phyloP scores from a whole-genome alignment of 2,329 filamentous ascomycete genomes.

The Fusarium palustre region DNA sequence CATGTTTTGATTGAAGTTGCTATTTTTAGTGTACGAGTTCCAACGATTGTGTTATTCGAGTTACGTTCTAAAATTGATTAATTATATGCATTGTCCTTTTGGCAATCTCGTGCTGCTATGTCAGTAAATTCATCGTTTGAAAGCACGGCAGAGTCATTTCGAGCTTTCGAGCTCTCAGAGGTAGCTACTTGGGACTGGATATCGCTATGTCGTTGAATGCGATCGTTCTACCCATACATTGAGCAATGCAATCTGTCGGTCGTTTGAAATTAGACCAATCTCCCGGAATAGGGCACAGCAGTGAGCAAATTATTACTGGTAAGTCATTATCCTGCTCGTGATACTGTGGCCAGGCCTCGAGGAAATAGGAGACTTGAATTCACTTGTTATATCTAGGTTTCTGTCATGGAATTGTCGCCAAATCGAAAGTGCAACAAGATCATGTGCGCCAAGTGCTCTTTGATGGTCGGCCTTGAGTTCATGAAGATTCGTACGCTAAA shows the following conservation, averaged over 20 bases:
- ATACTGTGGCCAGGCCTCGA: slow-evolving; percentile 19
- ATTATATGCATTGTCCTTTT: slow-evolving; percentile 9
- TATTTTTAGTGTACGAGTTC: slow-evolving; percentile 33
- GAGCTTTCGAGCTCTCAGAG: background rate
- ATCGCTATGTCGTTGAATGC: background rate
- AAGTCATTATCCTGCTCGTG: slow-evolving; percentile 16
- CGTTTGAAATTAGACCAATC: slow-evolving; percentile 21
- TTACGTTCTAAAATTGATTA: slow-evolving; percentile 32
- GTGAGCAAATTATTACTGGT: background rate
- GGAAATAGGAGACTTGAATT: background rate
- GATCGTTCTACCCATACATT: background rate
- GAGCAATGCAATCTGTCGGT: slow-evolving; percentile 13
- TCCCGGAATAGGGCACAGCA: background rate
- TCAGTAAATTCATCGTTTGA: background rate
- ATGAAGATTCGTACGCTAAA: background rate
- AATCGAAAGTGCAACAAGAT: background rate
- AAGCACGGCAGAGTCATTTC: background rate
- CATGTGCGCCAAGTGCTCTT: background rate
- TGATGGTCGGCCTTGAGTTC: background rate
- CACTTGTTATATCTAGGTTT: background rate
- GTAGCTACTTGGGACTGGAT: background rate
- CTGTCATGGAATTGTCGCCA: slow-evolving; percentile 9
- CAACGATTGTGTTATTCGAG: slow-evolving; percentile 31
- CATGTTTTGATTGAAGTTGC: slow-evolving; percentile 43
- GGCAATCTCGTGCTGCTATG: background rate